These are phyloP conservation scores for Adansonia grandidieri DNA, from an alignment of 441 rosid species.

Conservation along the genomic window DNA sequence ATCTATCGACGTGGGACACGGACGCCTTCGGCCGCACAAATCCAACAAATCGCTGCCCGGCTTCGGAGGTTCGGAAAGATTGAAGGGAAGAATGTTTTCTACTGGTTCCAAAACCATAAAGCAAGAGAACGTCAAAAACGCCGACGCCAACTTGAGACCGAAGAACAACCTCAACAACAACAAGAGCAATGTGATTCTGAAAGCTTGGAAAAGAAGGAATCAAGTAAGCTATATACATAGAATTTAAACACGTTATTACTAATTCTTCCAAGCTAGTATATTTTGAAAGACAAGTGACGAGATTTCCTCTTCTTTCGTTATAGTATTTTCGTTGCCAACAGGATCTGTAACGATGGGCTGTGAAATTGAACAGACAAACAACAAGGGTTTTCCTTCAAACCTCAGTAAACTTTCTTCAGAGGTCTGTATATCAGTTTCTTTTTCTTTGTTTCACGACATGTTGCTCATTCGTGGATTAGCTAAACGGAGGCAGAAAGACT, in stretches of 20 bases:
- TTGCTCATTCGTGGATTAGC: background rate
- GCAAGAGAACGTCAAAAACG: conserved; percentile 70
- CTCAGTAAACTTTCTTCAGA: conserved; percentile 32
- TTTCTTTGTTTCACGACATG: background rate
- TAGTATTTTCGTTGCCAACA: conserved; percentile 10
- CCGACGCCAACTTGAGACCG: conserved; percentile 40
- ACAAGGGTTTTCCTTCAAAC: conserved; percentile 40
- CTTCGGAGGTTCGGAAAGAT: conserved; percentile 63
- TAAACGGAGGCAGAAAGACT: background rate
- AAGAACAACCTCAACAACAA: background rate
- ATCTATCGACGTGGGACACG: conserved; percentile 51
- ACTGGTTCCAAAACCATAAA: conserved; percentile 85
- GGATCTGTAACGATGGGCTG: conserved; percentile 37
- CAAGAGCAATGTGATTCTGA: conserved; percentile 21
- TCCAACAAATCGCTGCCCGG: conserved; percentile 51
- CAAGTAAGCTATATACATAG: conserved; percentile 28
- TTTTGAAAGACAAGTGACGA: background rate
- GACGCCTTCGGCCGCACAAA: conserved; percentile 54
- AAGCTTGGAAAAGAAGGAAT: conserved; percentile 37
- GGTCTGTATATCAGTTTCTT: conserved; percentile 35
- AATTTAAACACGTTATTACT: background rate
- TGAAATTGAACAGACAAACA: conserved; percentile 49
- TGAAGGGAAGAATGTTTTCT: conserved; percentile 78
- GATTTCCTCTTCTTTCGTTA: background rate
- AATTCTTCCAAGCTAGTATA: background rate